Percentiles rank a stretch among this genome's conserved stretches.
Conservation (phyloP, 1,284 basidiomycete species). For the Coniferiporia sulphurascens region DNA sequence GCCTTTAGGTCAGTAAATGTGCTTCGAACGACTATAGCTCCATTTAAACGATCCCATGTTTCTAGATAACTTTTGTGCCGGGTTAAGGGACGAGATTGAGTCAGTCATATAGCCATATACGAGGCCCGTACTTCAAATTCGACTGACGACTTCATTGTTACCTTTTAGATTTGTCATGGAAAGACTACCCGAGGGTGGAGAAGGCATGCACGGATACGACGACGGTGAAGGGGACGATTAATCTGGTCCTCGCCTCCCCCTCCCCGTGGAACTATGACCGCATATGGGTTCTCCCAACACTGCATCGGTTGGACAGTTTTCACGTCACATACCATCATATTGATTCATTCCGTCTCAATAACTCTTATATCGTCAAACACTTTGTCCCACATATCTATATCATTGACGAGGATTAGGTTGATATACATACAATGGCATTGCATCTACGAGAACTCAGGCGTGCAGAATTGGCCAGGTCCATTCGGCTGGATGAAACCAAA, state of each 20-base stretch:
- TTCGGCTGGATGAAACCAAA: constrained; percentile 63
- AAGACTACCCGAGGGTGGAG: constrained; percentile 71
- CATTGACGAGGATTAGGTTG: constrained; percentile 1
- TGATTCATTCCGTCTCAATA: background rate
- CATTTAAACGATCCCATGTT: constrained; percentile 19
- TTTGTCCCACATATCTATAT: background rate
- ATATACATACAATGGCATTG: constrained; percentile 12
- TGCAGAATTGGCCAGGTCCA: constrained; percentile 88
- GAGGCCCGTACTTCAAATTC: constrained; percentile 1
- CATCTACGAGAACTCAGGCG: constrained; percentile 78
- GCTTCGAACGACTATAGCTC: background rate
- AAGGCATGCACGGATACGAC: constrained; percentile 59
- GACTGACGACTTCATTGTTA: constrained; percentile 7
- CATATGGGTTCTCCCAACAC: background rate
- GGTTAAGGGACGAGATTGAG: constrained; percentile 81
- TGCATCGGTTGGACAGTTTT: background rate
- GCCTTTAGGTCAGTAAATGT: constrained; percentile 51
- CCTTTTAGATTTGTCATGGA: constrained; percentile 78
- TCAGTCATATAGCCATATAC: constrained; percentile 39
- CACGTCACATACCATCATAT: background rate
- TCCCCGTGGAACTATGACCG: background rate
- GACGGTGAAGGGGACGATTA: constrained; percentile 76
- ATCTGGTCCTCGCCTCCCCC: constrained; percentile 16
- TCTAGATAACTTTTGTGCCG: constrained; percentile 76
- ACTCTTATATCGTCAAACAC: background rate